Base-by-base conservation (phyloP, 1,284 basidiomycete genomes). In the Phellinidium pouzarii region DNA sequence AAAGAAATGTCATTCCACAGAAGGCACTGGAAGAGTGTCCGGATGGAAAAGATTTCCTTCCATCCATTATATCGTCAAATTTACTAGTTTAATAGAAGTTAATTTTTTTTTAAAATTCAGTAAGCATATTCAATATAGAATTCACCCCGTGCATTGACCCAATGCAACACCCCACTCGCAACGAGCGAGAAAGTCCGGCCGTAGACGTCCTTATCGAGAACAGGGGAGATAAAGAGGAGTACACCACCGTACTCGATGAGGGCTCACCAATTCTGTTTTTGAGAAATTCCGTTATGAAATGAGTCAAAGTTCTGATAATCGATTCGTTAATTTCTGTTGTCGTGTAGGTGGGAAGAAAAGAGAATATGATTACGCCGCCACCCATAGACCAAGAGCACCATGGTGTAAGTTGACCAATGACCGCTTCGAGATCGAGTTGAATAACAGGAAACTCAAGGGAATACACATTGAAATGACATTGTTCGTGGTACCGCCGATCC, bases 21-120 rank as follows among this genome's bases (percentile, higher is more conserved):
- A 80, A 84, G 1, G 79, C 79, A 1, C 76, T 76, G 0, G 83
- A 82, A 0, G 82, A 82, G 62, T 87, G 84, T 2, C 84, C 83
- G 17, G 80, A 82, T 4, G 81, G 82, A 60, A 84, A 84, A 0
- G 80, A 83, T 52, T 73, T 71, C 34, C 80, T 67, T 11, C 81
- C 82, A 51, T 78, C 74, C 11, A 71, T 41, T n/a, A 83, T 64
- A 7, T 64, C 61, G 1, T 66, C 61, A 19, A 62, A 47, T 17
- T 74, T 68, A 20, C 78, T 80, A 59, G n/a, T 29, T 31, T 12
- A 49, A n/a, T 7, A 41, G 26, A 34, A 38, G 44, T 41, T n/a
- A n/a, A 17, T 17, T n/a, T 40, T 40, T 40, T 11, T 37, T 17
- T 26, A 44, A 17, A 25, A 47, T 26, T 44, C 17, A 38, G 25